Conservation (phyloP, 1,139 yeast genomes). For the Geotrichum aggregatum region DNA sequence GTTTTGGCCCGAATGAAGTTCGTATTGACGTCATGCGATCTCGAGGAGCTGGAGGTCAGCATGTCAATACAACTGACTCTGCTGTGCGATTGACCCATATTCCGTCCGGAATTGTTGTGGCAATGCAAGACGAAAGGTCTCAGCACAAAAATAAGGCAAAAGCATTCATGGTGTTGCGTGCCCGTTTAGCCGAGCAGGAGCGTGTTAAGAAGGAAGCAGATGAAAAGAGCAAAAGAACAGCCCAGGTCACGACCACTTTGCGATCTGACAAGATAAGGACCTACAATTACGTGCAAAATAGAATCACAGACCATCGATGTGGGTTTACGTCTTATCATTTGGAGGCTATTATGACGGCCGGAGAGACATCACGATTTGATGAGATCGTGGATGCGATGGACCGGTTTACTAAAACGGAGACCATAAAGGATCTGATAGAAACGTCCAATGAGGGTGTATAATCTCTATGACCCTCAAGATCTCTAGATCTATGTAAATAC, state of each 20-base stretch:
- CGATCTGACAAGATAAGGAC: conserved; percentile 92
- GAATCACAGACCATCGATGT: conserved; percentile 92
- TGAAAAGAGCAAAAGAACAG: conserved; percentile 66
- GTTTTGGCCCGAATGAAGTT: conserved; percentile 81
- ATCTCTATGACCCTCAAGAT: too few relatives aligned
- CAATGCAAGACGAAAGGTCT: conserved; percentile 92
- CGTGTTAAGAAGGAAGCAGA: conserved; percentile 58
- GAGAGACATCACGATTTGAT: conserved; percentile 52
- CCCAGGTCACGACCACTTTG: conserved; percentile 84
- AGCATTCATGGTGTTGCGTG: conserved; percentile 77
- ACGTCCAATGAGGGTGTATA: too few relatives aligned
- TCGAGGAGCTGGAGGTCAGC: conserved; percentile 98
- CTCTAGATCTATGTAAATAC: too few relatives aligned
- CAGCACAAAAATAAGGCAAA: conserved; percentile 95
- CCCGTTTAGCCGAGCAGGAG: conserved; percentile 79
- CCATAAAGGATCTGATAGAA: conserved; percentile 41
- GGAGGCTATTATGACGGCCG: conserved; percentile 67
- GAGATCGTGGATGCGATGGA: conserved; percentile 56
- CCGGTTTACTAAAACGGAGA: conserved; percentile 46
- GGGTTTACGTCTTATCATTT: conserved; percentile 73
- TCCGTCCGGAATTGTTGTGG: conserved; percentile 85
- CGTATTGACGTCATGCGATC: conserved; percentile 94
- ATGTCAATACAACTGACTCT: conserved; percentile 95
- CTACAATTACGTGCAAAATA: conserved; percentile 85
- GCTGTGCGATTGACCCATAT: conserved; percentile 91